Conservation (phyloP, 2,329 filamentous ascomycete species). For the Sclerotinia trifoliorum region DNA sequence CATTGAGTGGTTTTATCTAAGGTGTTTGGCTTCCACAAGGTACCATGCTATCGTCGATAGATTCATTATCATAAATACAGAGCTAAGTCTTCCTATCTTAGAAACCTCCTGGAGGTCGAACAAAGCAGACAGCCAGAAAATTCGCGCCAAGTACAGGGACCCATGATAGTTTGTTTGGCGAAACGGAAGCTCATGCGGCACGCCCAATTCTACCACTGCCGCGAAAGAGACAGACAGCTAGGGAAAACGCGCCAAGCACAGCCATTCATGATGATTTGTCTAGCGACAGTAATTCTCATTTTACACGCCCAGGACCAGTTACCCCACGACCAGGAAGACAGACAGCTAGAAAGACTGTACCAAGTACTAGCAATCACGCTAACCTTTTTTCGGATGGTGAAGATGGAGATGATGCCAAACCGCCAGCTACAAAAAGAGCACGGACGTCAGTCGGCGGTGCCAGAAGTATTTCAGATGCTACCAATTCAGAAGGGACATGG, state of each 20-base stretch:
- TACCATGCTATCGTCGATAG: background rate
- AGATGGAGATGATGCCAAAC: background rate
- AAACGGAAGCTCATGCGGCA: background rate
- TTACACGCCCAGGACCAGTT: background rate
- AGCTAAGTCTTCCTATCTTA: conserved; percentile 8
- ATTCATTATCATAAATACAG: background rate
- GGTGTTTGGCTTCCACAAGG: background rate
- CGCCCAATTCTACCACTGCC: conserved; percentile 5
- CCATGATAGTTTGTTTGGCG: conserved; percentile 14
- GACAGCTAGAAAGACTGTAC: conserved; percentile 20
- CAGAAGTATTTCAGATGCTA: background rate
- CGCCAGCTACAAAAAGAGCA: background rate
- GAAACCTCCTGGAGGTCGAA: background rate
- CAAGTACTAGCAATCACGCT: background rate
- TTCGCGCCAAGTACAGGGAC: background rate
- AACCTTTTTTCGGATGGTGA: background rate
- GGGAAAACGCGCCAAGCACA: conserved; percentile 6
- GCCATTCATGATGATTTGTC: background rate
- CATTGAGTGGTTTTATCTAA: background rate
- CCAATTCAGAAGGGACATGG: conserved; percentile 10
- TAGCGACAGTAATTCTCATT: background rate
- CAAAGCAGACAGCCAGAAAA: conserved; percentile 26
- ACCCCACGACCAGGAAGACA: background rate
- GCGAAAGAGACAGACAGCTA: conserved; percentile 23
- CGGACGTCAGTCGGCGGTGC: background rate